phyloP scores from a whole-genome alignment of 163 green algal species.

The Prototheca cutis region DNA sequence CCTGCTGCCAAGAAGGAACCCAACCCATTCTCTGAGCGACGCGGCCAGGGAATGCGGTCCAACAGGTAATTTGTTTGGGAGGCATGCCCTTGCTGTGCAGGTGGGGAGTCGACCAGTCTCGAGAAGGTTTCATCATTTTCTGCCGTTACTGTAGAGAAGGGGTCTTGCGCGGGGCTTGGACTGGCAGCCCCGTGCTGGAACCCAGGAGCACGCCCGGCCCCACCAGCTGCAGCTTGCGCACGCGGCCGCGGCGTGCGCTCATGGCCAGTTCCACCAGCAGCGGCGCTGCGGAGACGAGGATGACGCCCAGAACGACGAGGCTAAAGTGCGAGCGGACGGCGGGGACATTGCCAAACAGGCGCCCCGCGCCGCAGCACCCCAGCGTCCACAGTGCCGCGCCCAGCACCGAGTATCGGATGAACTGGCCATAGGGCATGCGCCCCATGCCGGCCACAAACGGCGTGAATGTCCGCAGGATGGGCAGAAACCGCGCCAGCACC shows the following conservation, averaged over 20 bases:
- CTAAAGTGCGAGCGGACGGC: conserved; percentile 78
- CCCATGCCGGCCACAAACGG: conserved; percentile 84
- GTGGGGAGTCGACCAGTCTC: no score
- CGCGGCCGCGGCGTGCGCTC: not conserved
- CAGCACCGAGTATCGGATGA: conserved; percentile 62
- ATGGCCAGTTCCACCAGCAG: conserved; percentile 54
- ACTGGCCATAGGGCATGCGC: conserved; percentile 60
- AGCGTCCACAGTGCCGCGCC: conserved; percentile 70
- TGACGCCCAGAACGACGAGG: conserved; percentile 72
- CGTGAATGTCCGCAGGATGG: conserved; percentile 88
- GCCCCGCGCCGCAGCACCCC: conserved; percentile 45
- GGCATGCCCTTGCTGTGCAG: no score
- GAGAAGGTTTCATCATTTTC: no score
- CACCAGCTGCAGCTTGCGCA: not conserved
- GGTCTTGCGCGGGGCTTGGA: no score
- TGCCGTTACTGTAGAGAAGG: no score
- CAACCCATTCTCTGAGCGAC: no score
- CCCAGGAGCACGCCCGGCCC: not conserved
- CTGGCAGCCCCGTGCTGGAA: no score
- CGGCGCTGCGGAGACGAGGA: conserved; percentile 67
- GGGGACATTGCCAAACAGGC: conserved; percentile 67
- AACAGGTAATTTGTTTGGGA: no score
- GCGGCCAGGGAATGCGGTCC: no score
- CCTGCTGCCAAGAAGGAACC: no score
- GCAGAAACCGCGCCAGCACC: conserved; percentile 83